Percentiles rank a stretch among this genome's conserved stretches.
Evolutionary conservation across 352 stramenopile species (phyloP).

Genomic region (Globisporangium yorkense): DNA sequence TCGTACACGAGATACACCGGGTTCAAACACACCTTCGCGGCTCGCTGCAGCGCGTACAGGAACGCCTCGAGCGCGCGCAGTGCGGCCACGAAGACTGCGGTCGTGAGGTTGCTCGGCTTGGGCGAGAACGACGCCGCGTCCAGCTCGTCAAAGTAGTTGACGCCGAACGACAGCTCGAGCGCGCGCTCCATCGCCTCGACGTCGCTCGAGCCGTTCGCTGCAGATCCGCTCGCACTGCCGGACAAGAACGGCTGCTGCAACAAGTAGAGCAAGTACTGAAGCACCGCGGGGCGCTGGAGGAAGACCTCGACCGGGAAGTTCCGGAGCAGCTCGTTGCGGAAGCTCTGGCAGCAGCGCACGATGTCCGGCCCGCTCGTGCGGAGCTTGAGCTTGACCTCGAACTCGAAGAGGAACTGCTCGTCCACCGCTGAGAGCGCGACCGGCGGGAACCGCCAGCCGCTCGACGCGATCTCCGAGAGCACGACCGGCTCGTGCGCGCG

Average conservation of each 20-base stretch:
- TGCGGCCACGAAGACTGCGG: slow-evolving; percentile 51
- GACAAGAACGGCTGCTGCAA: slow-evolving; percentile 54
- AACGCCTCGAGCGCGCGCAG: slow-evolving; percentile 60
- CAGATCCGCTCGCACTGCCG: slow-evolving; percentile 1
- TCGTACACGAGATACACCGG: slow-evolving; percentile 37
- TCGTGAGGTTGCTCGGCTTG: slow-evolving; percentile 41
- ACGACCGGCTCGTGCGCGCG: neutral
- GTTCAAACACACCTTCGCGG: slow-evolving; percentile 27
- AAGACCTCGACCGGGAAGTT: slow-evolving; percentile 71
- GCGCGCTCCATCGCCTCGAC: slow-evolving; percentile 15
- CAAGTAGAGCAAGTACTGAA: slow-evolving; percentile 62
- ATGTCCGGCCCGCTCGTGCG: slow-evolving; percentile 39
- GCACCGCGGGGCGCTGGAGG: slow-evolving; percentile 46
- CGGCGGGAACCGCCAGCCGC: slow-evolving; percentile 52
- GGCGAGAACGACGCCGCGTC: slow-evolving; percentile 30
- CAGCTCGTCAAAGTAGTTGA: slow-evolving; percentile 75
- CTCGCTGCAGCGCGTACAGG: slow-evolving; percentile 32
- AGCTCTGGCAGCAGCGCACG: slow-evolving; percentile 38
- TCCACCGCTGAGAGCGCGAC: slow-evolving; percentile 50
- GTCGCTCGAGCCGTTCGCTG: neutral
- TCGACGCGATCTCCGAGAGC: slow-evolving; percentile 2
- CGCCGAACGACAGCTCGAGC: slow-evolving; percentile 28
- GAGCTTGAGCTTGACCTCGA: slow-evolving; percentile 66
- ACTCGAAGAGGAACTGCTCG: slow-evolving; percentile 74
- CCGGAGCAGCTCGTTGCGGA: slow-evolving; percentile 48